Evolutionary conservation across 2,329 filamentous ascomycete genomes (phyloP).

Genomic region (Neophaeococcomyces mojaviensis): DNA sequence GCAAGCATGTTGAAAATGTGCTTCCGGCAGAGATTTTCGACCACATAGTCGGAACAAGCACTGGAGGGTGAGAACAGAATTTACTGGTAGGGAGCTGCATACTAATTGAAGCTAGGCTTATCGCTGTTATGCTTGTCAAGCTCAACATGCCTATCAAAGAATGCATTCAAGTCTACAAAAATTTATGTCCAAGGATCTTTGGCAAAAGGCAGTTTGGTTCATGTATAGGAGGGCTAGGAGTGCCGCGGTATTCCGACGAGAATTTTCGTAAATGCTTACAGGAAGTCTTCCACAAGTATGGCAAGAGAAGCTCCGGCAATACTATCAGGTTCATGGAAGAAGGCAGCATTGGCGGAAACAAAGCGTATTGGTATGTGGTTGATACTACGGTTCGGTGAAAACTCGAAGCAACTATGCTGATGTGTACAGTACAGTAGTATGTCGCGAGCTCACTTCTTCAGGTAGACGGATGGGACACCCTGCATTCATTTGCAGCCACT

Average conservation of each 20-base stretch:
- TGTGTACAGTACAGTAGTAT: not conserved
- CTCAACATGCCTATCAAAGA: constrained; percentile 39
- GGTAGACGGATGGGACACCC: constrained; percentile 13
- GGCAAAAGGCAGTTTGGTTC: constrained; percentile 12
- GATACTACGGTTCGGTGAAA: constrained; percentile 7
- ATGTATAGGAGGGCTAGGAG: constrained; percentile 16
- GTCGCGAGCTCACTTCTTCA: constrained; percentile 7
- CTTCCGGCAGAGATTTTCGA: constrained; percentile 34
- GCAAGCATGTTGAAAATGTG: constrained; percentile 9
- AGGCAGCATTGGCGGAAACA: constrained; percentile 8
- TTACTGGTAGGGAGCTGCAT: not conserved
- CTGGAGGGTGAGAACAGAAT: constrained; percentile 29
- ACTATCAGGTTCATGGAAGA: constrained; percentile 6
- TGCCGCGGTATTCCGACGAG: constrained; percentile 10
- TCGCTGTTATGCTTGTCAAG: constrained; percentile 43
- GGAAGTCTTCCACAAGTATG: constrained; percentile 10
- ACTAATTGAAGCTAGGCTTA: constrained; percentile 29
- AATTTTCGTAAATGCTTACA: constrained; percentile 13
- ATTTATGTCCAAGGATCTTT: constrained; percentile 26
- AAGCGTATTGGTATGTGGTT: constrained; percentile 11
- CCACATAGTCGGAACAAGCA: constrained; percentile 35
- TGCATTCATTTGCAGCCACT: constrained; percentile 19
- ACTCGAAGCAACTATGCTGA: constrained; percentile 10
- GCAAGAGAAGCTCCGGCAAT: not conserved
- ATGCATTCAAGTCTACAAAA: constrained; percentile 36